Base-by-base conservation (phyloP, 2,329 filamentous ascomycete species). In the Pseudogymnoascus sp. region DNA sequence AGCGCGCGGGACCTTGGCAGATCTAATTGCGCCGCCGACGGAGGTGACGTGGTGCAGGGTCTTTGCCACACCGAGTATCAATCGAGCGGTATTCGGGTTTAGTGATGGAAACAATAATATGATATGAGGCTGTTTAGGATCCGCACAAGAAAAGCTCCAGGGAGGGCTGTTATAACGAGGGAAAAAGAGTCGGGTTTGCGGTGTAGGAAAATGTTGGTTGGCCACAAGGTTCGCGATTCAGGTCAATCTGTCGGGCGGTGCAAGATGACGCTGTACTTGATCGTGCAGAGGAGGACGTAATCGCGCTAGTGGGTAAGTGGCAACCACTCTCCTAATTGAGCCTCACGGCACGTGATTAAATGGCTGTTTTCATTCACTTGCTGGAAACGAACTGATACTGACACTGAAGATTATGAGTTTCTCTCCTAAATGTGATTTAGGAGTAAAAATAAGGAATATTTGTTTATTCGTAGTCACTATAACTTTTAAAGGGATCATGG, bases 11-110 rank as follows among this genome's bases (percentile, higher is more conserved):
- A 19, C 33, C 59, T 60, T 60, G 59, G 59, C 59, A 56, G 59
- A 60, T 37, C 59, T 60, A 37, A 28, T 60, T 60, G 59, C 59
- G 59, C 59, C 33, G 59, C 33, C 59, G 59, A 40, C 33, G 59
- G 59, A 38, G 33, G 59, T 37, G 24, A 40, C 33, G 59, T 60
- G 59, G 59, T 60, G 10, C 37, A 40, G 59, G 37, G 59, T 60
- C 59, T 60, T 53, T 56, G 46, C 46, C 46, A 56, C 26, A 56
- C 41, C n/a, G 14, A 31, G 26, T 56, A 56, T 33, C 46, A 56
- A 28, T 50, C 43, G 24, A 50, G 5, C 46, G 46, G n/a, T 56
- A 50, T 19, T 14, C 6, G 12, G 43, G 46, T 26, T n/a, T 22
- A 24, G 26, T 56, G 6, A 53, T 53, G n/a, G 26, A 33, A 33